Base-by-base conservation (phyloP, 208 protist species). In the Acanthamoeba quina region DNA sequence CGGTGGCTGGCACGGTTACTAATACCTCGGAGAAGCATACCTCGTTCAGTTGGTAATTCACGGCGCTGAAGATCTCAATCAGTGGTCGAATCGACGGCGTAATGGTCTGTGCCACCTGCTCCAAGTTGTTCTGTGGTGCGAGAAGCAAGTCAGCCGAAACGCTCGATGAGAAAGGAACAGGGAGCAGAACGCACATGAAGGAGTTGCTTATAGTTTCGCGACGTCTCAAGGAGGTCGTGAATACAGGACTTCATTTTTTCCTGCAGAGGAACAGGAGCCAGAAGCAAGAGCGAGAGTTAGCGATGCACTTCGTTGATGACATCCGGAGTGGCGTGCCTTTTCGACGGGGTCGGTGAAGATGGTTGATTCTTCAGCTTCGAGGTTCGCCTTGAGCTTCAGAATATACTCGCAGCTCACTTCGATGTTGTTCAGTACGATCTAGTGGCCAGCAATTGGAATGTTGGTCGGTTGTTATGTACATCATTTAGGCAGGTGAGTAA, bases 321-420 rank as follows among this genome's bases (percentile, higher is more conserved):
- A n/a, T 47, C 41, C 41, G 6, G 41, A 6, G 52, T 10, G 21
- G 52, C 52, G 10, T 56, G 52, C 74, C 78, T 86, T 86, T n/a
- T 86, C 78, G 31, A 86, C 52, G 7, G 26, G 78, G 34, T 86
- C 78, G 78, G 41, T 54, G 78, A 86, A 86, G 78, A 86, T 86
- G 78, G 41, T 56, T 5, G 78, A 54, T 21, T 86, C 78, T n/a
- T 91, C 85, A 3, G 85, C 34, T 17, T 91, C 85, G 5, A 91
- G 85, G 37, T 72, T 72, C 19, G 6, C 37, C 85, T 91, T 91
- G 21, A 91, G 85, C 85, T 66, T 91, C 21, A 91, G 60, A 52
- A 91, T 91, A 58, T 74, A 91, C 26, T 91, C 85, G 37, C 85
- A 74, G 41, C 85, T 91, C 62, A 91, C 85, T 49, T 91, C 85